Base-by-base conservation (phyloP, 805 yeast genomes). In the Huiozyma naganishii region DNA sequence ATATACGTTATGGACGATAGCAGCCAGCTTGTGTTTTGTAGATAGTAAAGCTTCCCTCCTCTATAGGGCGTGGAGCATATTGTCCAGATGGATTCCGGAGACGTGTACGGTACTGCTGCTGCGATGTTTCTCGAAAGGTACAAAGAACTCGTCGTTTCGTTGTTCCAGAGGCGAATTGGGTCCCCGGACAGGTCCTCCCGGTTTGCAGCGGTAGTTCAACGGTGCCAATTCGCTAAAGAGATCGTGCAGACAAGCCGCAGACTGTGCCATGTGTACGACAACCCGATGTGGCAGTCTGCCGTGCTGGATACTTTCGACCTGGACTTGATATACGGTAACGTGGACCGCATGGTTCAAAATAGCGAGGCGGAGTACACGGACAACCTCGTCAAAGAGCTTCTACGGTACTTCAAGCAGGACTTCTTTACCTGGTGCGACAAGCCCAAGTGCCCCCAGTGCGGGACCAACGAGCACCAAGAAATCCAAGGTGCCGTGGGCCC, bases 381-480 rank as follows among this genome's bases (percentile, higher is more conserved):
- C 55, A 65, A 71, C 29, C 49, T 83, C 2, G 81, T 82, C 1
- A 68, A 66, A 48, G 82, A 75, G 47, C 56, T 80, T 30, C 62
- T 83, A 10, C 62, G 69, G 39, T 83, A 86, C 80, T 90, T 81
- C 66, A 87, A 86, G 52, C 68, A 78, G 35, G 80, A 76, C 36
- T 88, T 85, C 65, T 90, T 90, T 65, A 67, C 64, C 28, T 90
- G 97, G 97, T 79, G 85, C 7, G 82, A 83, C 53, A 71, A 71
- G 33, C 87, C 92, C 0, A 58, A 67, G 8, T 85, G 95, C 51
- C 56, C 65, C 0, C 41, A 41, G 0, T 83, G 95, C 58, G 70
- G 67, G 0, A 38, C 38, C 12, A 67, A 67, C 5, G 64, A 67
- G 42, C 57, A 61, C 13, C 67, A 72, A 29, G 68, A 46, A 3